Evolutionary conservation across 257 asterid species (phyloP), one percentile per base, ranked within the genome.

Genomic region (Ballota nigra): DNA sequence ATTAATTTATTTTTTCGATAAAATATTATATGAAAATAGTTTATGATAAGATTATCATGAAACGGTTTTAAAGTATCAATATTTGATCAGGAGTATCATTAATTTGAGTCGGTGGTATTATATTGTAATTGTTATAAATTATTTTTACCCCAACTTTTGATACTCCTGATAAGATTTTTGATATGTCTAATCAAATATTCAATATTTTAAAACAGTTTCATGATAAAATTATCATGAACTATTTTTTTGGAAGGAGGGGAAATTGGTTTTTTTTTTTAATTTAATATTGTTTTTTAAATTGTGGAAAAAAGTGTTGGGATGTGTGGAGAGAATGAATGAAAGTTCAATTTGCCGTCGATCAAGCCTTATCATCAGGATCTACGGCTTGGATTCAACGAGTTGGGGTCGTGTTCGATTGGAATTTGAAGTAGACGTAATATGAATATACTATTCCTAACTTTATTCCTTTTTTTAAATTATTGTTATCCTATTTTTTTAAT

Each of bases 301-400:
- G 18, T 61, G 58, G 18, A 69, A 53, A 72, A 78, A 33, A 67
- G 66, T 69, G 33, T 73, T 72, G 75, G 75, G 59, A 66, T 51
- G 57, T 53, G 79, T 75, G 80, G 69, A 74, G 83, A 45, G 78
- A 76, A 70, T 57, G 77, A 70, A 69, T 36, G 68, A 62, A 61
- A 43, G 68, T 56, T 23, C 19, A 55, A 28, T 60, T 26, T 10
- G 16, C 76, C 80, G 53, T 70, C 66, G 65, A 72, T 70, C 3
- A 33, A 66, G 77, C 77, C 80, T 79, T 82, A 76, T 82, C 86
- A 79, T 70, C 47, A 60, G 53, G 61, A 73, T 22, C 52, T 29
- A 77, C 74, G 82, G 78, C 84, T 57, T 2, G 34, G 81, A 78
- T 75, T 75, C 24, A 34, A 53, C 34, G 36, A 22, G 52, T 18